Conservation (phyloP, 768 basidiomycete species). For the Podaxis pistillaris region DNA sequence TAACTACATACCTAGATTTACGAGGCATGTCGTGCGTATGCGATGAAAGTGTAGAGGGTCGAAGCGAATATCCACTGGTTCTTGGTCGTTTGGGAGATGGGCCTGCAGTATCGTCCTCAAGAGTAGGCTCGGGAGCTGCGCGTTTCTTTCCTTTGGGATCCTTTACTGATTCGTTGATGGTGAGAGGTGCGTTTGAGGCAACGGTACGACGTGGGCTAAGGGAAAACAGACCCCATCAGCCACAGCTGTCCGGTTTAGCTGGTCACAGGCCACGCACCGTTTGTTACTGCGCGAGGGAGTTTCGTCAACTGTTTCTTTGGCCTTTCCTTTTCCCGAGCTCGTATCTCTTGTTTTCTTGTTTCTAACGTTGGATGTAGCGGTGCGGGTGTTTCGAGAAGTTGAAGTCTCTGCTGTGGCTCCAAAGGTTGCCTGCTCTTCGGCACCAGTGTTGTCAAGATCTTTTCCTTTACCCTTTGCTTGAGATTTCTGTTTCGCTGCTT, state of each 20-base stretch:
- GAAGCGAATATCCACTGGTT: conserved; percentile 64
- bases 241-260: conserved; percentile 27
- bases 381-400: conserved; percentile 42
- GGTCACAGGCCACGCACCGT: conserved; percentile 48
- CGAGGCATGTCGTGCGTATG: conserved; percentile 64
- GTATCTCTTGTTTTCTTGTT: conserved; percentile 56
- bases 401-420: conserved; percentile 31
- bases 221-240: conserved; percentile 17
- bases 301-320: conserved; percentile 58
- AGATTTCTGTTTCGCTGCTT: conserved; percentile 71
- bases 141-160: conserved; percentile 94
- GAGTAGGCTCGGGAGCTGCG: conserved; percentile 69
- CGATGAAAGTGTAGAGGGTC: conserved; percentile 51
- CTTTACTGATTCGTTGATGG: conserved; percentile 74
- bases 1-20: conserved; percentile 57
- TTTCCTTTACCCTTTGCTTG: conserved; percentile 54
- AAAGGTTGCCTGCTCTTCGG: conserved; percentile 29
- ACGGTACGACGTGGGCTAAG: conserved; percentile 58
- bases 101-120: conserved; percentile 58
- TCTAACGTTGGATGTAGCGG: conserved; percentile 36
- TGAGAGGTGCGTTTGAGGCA: conserved; percentile 40
- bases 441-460: conserved; percentile 46
- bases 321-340: conserved; percentile 57
- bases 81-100: conserved; percentile 63
- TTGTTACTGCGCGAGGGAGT: conserved; percentile 47